Percentiles rank a stretch among this genome's conserved stretches.
These are phyloP conservation scores for Leccinum fibrillosum DNA, from an alignment of 768 basidiomycete species.

Conservation along the genomic window DNA sequence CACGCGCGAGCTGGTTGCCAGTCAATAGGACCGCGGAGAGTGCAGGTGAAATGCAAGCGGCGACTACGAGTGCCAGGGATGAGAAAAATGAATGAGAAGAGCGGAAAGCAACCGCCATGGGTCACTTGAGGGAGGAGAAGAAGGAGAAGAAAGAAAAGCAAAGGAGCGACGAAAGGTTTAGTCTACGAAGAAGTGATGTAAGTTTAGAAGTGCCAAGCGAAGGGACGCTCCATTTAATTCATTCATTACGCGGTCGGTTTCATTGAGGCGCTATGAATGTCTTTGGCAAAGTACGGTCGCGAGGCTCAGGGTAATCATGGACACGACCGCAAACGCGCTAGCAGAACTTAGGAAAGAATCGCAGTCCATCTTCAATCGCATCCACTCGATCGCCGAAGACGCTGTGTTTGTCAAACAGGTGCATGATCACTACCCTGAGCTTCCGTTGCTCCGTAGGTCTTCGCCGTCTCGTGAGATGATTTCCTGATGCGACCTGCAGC, in stretches of 20 bases:
- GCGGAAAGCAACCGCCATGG: slow-evolving; percentile 27
- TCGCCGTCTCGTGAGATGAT: neutral
- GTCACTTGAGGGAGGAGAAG: slow-evolving; percentile 7
- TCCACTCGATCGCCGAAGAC: slow-evolving; percentile 85
- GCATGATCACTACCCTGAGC: slow-evolving; percentile 40
- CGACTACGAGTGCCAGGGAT: slow-evolving; percentile 16
- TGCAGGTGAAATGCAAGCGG: slow-evolving; percentile 1
- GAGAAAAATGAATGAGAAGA: slow-evolving; percentile 14
- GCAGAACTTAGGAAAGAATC: slow-evolving; percentile 59
- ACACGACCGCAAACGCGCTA: neutral
- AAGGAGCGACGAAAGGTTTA: slow-evolving; percentile 12
- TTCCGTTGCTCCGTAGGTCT: slow-evolving; percentile 57
- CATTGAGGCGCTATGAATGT: neutral
- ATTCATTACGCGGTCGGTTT: neutral
- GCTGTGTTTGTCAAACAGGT: slow-evolving; percentile 63
- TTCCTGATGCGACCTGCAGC: slow-evolving; percentile 42
- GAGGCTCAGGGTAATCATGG: neutral
- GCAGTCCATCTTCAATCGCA: slow-evolving; percentile 77
- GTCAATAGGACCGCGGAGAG: slow-evolving; percentile 9
- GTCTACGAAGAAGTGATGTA: slow-evolving; percentile 3
- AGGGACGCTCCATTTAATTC: neutral
- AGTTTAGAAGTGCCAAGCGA: slow-evolving; percentile 1
- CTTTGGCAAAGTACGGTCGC: neutral
- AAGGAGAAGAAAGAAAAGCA: neutral
- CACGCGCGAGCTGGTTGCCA: slow-evolving; percentile 19